A percentile compares a stretch with the other conserved stretches of the same genome.
Evolutionary conservation across 2,329 filamentous ascomycete species (phyloP).

Genomic region (Microdochium nivale): DNA sequence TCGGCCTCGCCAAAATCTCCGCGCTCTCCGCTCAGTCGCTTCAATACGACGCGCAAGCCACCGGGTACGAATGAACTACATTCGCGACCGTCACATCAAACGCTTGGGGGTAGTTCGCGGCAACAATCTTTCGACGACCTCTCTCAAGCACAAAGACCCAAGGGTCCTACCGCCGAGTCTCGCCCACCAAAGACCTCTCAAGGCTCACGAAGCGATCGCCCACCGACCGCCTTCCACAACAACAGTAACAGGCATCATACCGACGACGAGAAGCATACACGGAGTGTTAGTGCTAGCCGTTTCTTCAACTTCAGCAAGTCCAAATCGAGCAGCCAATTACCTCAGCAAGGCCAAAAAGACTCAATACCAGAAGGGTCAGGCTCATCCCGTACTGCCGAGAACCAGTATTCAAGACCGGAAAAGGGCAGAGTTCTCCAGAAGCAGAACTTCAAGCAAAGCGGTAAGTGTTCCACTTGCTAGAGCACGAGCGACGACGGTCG

Average conservation of each 20-base stretch:
- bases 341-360: background rate
- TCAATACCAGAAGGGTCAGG: background rate
- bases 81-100: background rate
- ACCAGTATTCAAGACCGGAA: background rate
- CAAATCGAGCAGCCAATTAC: conserved; percentile 8
- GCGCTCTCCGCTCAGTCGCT: conserved; percentile 21
- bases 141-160: conserved; percentile 11
- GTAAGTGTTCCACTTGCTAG: background rate
- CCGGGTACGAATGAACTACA: conserved; percentile 7
- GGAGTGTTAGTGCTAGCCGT: conserved; percentile 16
- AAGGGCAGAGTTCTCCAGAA: background rate
- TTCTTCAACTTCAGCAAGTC: conserved; percentile 23
- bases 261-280: conserved; percentile 20
- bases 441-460: background rate
- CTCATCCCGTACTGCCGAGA: background rate
- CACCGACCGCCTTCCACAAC: conserved; percentile 4
- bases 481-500: background rate
- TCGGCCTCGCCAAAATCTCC: conserved; percentile 17
- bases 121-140: conserved; percentile 15
- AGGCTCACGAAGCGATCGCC: background rate
- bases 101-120: conserved; percentile 1
- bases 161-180: background rate
- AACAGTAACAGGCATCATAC: conserved; percentile 1
- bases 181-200: background rate
- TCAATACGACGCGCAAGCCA: conserved; percentile 15